Percentiles rank a stretch among this genome's conserved stretches.
Evolutionary conservation across 2,329 filamentous ascomycete species (phyloP).

Genomic region (Metarhizium humberi): DNA sequence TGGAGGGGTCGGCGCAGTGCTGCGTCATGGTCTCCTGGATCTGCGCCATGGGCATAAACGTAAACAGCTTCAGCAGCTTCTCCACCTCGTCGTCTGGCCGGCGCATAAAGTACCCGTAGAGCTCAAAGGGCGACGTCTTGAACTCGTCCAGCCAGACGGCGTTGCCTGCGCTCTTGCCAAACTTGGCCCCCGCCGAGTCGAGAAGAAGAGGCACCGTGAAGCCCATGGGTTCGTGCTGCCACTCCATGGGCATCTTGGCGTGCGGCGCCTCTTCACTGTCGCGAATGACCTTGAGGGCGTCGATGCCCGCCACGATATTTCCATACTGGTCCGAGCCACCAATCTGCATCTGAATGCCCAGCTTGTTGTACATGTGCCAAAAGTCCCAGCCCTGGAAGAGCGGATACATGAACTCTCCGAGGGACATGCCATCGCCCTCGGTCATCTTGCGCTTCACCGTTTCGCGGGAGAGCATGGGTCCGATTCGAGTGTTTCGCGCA

Average conservation of each 20-base stretch:
- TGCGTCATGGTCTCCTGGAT: conserved; percentile 60
- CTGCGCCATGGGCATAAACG: conserved; percentile 66
- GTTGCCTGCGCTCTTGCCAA: conserved; percentile 91
- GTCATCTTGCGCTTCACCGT: conserved; percentile 81
- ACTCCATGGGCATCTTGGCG: conserved; percentile 27
- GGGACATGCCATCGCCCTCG: conserved; percentile 86
- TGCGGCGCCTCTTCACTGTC: conserved; percentile 41
- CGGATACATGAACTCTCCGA: conserved; percentile 88
- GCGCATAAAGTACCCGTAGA: conserved; percentile 86
- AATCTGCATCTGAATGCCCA: conserved; percentile 72
- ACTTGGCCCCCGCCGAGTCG: conserved; percentile 76
- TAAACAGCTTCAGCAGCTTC: conserved; percentile 77
- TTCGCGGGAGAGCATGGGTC: conserved; percentile 80
- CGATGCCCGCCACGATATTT: conserved; percentile 86
- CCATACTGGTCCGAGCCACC: conserved; percentile 94
- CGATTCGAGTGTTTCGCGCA: conserved; percentile 66
- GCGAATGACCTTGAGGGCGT: conserved; percentile 69
- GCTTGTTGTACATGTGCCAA: conserved; percentile 69
- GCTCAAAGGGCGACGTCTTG: conserved; percentile 72
- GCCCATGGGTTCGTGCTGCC: conserved; percentile 58
- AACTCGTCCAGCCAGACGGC: conserved; percentile 84
- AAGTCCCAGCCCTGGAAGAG: conserved; percentile 95
- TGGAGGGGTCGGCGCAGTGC: conserved; percentile 58
- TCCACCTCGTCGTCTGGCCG: conserved; percentile 75
- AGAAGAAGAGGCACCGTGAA: conserved; percentile 88